phyloP scores from a whole-genome alignment of 1,139 yeast species.

The Taphrina confusa region DNA sequence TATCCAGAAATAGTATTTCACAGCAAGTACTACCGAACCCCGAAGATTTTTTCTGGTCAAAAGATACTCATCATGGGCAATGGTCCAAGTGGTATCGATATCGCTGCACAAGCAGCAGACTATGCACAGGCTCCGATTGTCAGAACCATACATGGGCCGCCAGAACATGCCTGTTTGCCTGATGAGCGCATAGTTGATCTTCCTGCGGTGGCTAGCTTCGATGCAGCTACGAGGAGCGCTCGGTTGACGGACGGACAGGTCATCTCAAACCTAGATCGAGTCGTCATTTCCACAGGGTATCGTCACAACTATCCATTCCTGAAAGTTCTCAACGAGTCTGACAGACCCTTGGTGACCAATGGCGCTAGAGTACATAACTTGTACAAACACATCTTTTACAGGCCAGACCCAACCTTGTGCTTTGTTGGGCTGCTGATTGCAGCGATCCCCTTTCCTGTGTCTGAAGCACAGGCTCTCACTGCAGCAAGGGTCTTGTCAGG shows the following conservation, averaged over 20 bases:
- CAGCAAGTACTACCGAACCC: conserved; percentile 59
- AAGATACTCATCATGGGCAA: conserved; percentile 61
- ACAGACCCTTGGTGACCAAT: conserved; percentile 50
- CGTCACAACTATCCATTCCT: conserved; percentile 24
- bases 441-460: conserved; percentile 60
- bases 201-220: conserved; percentile 49
- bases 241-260: conserved; percentile 50
- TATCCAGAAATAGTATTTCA: conserved; percentile 58
- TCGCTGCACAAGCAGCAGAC: conserved; percentile 56
- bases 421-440: conserved; percentile 56
- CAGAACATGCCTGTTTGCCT: conserved; percentile 48
- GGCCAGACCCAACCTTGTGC: conserved; percentile 59
- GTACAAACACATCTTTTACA: conserved; percentile 57
- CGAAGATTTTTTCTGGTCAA: conserved; percentile 50
- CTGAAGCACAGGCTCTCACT: conserved; percentile 51
- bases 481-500: conserved; percentile 60
- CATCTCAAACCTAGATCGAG: conserved; percentile 51
- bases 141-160: conserved; percentile 45
- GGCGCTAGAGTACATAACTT: conserved; percentile 54
- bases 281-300: conserved; percentile 58
- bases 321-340: conserved; percentile 45
- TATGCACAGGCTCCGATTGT: conserved; percentile 41
- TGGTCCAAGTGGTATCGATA: conserved; percentile 64
- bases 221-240: conserved; percentile 46
- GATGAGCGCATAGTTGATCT: conserved; percentile 46